Percentiles rank a stretch among this genome's conserved stretches.
phyloP scores from a whole-genome alignment of 768 basidiomycete genomes.

The Porphyrellus cyaneotinctus region DNA sequence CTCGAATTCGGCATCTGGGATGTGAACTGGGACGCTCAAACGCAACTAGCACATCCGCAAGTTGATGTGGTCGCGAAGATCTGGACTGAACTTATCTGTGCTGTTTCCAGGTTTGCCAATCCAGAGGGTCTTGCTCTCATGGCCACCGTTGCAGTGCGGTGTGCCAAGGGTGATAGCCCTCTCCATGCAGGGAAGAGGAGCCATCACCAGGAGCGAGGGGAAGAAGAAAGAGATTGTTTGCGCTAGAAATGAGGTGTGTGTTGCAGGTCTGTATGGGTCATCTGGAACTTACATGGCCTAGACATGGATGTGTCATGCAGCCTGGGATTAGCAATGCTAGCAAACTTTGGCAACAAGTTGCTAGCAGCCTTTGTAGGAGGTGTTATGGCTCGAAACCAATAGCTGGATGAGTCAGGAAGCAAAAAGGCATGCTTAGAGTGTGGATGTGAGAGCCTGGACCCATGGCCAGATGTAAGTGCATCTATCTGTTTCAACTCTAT shows the following conservation, averaged over 20 bases:
- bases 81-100: constrained; percentile 59
- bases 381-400: constrained; percentile 36
- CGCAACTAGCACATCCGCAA: constrained; percentile 39
- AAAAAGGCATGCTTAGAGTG: not conserved
- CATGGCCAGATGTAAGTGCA: too few species aligned
- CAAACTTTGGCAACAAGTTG: constrained; percentile 57
- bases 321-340: constrained; percentile 40
- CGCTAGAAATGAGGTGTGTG: constrained; percentile 44
- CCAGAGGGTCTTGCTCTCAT: constrained; percentile 69
- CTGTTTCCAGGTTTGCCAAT: constrained; percentile 73
- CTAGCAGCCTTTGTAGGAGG: constrained; percentile 48
- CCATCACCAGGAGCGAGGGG: constrained; percentile 38
- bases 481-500: too few species aligned
- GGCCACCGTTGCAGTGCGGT: constrained; percentile 75
- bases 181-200: constrained; percentile 29
- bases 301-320: constrained; percentile 13
- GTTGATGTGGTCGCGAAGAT: constrained; percentile 55
- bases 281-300: constrained; percentile 45
- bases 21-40: constrained; percentile 64
- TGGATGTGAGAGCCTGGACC: too few species aligned
- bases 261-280: constrained; percentile 43
- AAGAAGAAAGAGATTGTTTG: constrained; percentile 50
- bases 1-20: constrained; percentile 74
- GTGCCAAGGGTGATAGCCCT: constrained; percentile 37
- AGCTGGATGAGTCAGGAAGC: not conserved